Evolutionary conservation across 768 basidiomycete genomes (phyloP).

Genomic region (Leccinum rimulosum): DNA sequence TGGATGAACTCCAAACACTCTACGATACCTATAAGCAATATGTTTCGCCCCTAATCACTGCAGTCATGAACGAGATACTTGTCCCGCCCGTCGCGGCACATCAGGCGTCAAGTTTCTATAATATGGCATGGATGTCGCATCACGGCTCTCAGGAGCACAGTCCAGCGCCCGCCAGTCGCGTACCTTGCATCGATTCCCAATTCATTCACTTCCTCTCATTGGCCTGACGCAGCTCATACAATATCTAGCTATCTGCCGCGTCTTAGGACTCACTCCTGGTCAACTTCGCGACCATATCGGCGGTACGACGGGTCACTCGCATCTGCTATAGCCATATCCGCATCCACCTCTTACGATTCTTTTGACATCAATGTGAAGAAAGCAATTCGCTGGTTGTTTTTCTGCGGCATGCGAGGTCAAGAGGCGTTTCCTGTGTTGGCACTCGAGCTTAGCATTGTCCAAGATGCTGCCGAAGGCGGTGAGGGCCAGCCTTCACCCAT

Average conservation of each 20-base stretch:
- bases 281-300: constrained; percentile 73
- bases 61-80: constrained; percentile 65
- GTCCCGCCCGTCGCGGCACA: constrained; percentile 64
- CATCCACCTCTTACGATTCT: constrained; percentile 71
- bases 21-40: constrained; percentile 92
- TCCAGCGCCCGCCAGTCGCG: constrained; percentile 68
- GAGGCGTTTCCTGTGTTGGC: constrained; percentile 91
- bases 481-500: constrained; percentile 94
- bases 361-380: constrained; percentile 76
- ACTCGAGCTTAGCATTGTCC: constrained; percentile 82
- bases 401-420: constrained; percentile 89
- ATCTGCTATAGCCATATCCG: constrained; percentile 91
- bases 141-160: constrained; percentile 79
- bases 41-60: constrained; percentile 66
- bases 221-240: constrained; percentile 95
- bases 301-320: constrained; percentile 95
- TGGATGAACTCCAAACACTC: constrained; percentile 89
- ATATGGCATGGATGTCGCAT: constrained; percentile 74
- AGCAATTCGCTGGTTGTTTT: constrained; percentile 91
- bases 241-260: constrained; percentile 79
- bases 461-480: constrained; percentile 86
- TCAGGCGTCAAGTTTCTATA: constrained; percentile 60
- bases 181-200: constrained; percentile 94
- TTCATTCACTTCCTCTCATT: constrained; percentile 93
- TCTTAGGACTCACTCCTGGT: constrained; percentile 72